Evolutionary conservation across 768 basidiomycete genomes (phyloP), one percentile per base, ranked within the genome.

Genomic region (Pilatotrama ljubarskyi): DNA sequence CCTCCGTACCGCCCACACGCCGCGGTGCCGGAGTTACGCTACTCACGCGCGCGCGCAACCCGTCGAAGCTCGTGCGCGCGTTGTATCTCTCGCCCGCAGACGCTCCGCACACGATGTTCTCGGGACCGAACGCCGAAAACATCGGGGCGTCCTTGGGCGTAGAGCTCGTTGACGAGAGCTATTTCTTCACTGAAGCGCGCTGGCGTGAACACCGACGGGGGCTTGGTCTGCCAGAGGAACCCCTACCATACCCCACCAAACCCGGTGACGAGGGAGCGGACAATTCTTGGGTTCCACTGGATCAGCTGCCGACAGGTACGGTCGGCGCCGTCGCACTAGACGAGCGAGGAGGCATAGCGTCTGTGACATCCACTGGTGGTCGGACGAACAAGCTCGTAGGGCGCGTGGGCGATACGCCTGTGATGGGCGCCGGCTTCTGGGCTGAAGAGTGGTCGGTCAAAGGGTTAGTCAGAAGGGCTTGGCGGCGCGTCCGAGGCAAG

Each of bases 281-380:
- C 8, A 59, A 61, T 20, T 52, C 67, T n/a, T 50, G 61, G 14
- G 52, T 69, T 7, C 61, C 75, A 14, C 73, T 89, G 8, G 87
- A 90, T 69, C 72, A 80, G 63, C 75, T 84, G 61, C 88, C 92
- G 4, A 87, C 74, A 15, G 92, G 91, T 11, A 94, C 91, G 0
- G 91, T 94, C 10, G 92, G 92, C 18, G 92, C 92, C 0, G 90
- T 94, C 8, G 91, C 89, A 5, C 75, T 93, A 32, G 92, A 93
- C 68, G 65, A 79, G 6, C 76, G 84, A 22, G 91, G 91, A 0
- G 91, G 90, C 67, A 85, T 93, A 58, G 83, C 86, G 0, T 74
- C 79, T 2, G 75, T 86, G 17, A 93, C 92, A 1, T 92, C 91
- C 0, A 94, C 91, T 0, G 92, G 92, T 36, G 91, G 92, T 1